phyloP scores from a whole-genome alignment of 176 grass and related monocot species.

The Aegilops bicornis region DNA sequence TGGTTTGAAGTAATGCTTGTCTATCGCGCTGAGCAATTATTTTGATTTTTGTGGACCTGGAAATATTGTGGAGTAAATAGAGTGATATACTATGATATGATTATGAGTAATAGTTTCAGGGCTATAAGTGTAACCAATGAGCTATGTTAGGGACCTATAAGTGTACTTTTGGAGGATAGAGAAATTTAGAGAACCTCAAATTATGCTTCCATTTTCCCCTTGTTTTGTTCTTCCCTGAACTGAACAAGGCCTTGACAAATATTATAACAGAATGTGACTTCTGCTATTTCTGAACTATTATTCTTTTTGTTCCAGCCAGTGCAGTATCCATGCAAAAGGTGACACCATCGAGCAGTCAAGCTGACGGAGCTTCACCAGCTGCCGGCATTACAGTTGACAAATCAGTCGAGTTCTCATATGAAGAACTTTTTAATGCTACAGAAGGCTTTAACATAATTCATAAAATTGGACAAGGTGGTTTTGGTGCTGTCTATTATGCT shows the following conservation, averaged over 20 bases:
- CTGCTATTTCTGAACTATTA: slow-evolving; percentile 25
- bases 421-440: slow-evolving; percentile 84
- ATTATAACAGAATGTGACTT: neutral
- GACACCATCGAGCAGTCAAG: slow-evolving; percentile 20
- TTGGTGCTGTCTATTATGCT: slow-evolving; percentile 68
- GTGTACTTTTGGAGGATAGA: neutral
- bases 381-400: slow-evolving; percentile 78
- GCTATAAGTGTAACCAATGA: neutral
- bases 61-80: neutral
- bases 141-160: neutral
- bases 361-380: slow-evolving; percentile 39
- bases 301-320: slow-evolving; percentile 30
- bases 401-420: slow-evolving; percentile 91
- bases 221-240: neutral
- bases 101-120: neutral
- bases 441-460: slow-evolving; percentile 86
- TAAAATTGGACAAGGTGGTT: slow-evolving; percentile 98
- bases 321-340: slow-evolving; percentile 34
- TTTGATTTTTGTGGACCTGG: neutral
- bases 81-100: neutral
- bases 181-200: slow-evolving; percentile 3
- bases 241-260: slow-evolving; percentile 10
- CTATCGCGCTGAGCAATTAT: neutral
- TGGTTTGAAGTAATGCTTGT: neutral
- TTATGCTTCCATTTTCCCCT: neutral